Base-by-base conservation (phyloP, 2,329 filamentous ascomycete species). In the Diplodia mutila region DNA sequence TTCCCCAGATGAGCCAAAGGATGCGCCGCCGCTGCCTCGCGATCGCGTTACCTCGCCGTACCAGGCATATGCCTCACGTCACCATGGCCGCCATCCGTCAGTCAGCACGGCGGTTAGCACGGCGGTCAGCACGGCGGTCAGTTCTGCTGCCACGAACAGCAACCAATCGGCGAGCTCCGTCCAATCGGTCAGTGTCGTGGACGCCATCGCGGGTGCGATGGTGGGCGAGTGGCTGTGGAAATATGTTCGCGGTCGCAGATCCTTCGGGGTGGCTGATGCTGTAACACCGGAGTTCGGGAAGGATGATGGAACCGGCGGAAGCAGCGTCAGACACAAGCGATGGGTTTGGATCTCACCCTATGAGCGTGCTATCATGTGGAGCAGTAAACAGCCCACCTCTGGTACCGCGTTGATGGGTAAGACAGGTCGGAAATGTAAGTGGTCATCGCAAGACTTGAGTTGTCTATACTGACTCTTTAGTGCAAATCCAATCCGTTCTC, bases 281-380 rank as follows among this genome's bases (percentile, higher is more conserved):
- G 73, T 76, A 89, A 93, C 74, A 89, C 91, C 79, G 89, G 66
- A 64, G n/a, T 55, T 67, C 49, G 57, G 66, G 16, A 55, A 42
- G 57, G 66, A 67, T 49, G 66, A 67, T 29, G 66, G 66, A 16
- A 64, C 57, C 12, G 84, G 82, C 23, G 85, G 83, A 71, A 88
- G 86, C 72, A 88, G 88, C 71, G 91, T 86, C 5, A 82, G 95
- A 34, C 95, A 99, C 78, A 97, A 94, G 82, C 87, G 95, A 78
- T 99, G 95, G 95, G 95, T 99, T 1, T 99, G 95, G 95, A 86
- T 99, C 70, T 95, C 94, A 21, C 95, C 95, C 2, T 98, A 99
- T 75, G 95, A 99, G 80, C 87, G 94, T 70, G 91, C 94, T 14
- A 94, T 99, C 69, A 92, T 99, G 79, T 99, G 95, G 95, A 97